These are phyloP conservation scores for Diplosphaera chodatii DNA, from an alignment of 139 green algal species.

Conservation along the genomic window DNA sequence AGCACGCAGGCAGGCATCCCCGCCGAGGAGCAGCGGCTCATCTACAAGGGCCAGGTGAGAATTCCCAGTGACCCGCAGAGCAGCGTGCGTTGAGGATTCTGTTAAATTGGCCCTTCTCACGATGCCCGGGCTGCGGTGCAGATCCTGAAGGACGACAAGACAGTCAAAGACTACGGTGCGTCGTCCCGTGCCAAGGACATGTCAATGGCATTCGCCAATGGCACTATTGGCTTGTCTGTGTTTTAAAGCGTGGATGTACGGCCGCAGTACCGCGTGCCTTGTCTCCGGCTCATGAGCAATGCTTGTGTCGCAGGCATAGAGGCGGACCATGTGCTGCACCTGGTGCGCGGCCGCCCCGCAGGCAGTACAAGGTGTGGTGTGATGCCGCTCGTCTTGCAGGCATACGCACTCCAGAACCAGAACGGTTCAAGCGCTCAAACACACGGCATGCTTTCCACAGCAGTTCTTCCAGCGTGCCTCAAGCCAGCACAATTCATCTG, in stretches of 20 bases:
- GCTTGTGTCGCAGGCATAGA: not conserved
- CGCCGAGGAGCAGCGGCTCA: slow-evolving; percentile 66
- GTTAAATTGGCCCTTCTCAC: not conserved
- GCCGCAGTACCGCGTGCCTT: too few relatives aligned
- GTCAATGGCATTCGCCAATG: too few relatives aligned
- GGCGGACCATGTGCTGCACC: slow-evolving; percentile 10
- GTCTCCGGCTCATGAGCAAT: too few relatives aligned
- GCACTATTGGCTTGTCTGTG: too few relatives aligned
- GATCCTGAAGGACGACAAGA: slow-evolving; percentile 86
- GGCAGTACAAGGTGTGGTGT: not conserved
- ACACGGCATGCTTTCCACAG: too few relatives aligned
- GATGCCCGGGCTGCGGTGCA: slow-evolving; percentile 21
- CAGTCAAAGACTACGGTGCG: slow-evolving; percentile 74
- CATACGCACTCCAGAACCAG: not conserved
- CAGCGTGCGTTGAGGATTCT: too few relatives aligned
- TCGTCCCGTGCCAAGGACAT: too few relatives aligned
- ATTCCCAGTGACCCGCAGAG: too few relatives aligned
- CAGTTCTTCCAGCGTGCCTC: too few relatives aligned
- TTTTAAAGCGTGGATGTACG: too few relatives aligned
- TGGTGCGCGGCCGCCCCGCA: not conserved
- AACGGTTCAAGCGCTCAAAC: not conserved
- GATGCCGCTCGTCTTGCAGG: not conserved
- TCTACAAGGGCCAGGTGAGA: slow-evolving; percentile 73
- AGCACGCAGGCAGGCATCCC: slow-evolving; percentile 24
- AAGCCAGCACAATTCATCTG: too few relatives aligned